Conservation (phyloP, 2,329 filamentous ascomycete species). For the Dothistroma pini region DNA sequence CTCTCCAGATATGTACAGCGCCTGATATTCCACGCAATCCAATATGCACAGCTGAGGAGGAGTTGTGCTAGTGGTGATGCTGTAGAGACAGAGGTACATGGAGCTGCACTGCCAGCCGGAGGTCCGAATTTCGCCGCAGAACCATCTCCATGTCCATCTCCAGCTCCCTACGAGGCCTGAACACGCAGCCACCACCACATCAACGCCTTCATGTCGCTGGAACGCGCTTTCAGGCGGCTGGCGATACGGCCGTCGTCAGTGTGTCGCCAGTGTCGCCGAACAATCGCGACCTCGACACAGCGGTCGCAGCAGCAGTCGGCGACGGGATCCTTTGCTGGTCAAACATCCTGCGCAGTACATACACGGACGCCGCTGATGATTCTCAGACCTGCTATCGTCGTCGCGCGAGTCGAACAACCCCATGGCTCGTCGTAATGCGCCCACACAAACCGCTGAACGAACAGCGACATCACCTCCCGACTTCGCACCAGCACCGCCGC, state of each 20-base stretch:
- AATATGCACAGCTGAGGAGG: conserved; percentile 16
- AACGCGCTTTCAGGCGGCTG: conserved; percentile 28
- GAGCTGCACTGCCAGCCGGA: background rate
- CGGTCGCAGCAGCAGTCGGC: conserved; percentile 25
- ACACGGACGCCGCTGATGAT: background rate
- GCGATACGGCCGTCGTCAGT: conserved; percentile 23
- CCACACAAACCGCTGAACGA: background rate
- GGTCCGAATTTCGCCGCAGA: background rate
- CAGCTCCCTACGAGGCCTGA: background rate
- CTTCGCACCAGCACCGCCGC: background rate
- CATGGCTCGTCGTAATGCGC: background rate
- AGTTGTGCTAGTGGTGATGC: conserved; percentile 1
- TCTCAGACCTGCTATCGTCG: background rate
- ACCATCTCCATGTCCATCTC: background rate
- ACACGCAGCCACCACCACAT: background rate
- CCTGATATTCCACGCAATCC: background rate
- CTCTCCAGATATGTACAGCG: background rate
- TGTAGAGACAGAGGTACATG: background rate
- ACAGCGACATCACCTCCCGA: background rate
- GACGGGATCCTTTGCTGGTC: conserved; percentile 27
- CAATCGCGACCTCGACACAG: conserved; percentile 20
- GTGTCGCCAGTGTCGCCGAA: conserved; percentile 30
- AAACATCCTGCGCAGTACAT: background rate
- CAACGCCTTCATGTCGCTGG: conserved; percentile 29
- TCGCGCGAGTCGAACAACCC: background rate